Evolutionary conservation across 768 basidiomycete species (phyloP).

Genomic region (Tremella fuciformis): DNA sequence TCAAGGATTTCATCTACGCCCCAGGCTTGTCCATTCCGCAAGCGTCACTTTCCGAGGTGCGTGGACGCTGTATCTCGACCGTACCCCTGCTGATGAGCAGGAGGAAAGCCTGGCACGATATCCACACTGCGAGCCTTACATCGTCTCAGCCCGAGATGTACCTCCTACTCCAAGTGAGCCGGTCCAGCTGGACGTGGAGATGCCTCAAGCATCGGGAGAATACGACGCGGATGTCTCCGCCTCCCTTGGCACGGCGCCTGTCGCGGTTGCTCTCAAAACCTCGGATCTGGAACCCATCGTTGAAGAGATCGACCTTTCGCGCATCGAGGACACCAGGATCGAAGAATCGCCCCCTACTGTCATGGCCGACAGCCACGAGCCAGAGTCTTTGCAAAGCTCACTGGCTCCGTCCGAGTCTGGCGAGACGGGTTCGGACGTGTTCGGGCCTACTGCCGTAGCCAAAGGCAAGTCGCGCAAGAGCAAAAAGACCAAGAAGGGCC

Average conservation of each 20-base stretch:
- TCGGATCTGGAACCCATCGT: neutral
- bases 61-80: too few relatives aligned
- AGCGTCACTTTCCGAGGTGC: slow-evolving; percentile 19
- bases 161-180: neutral
- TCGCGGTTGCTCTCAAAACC: too few relatives aligned
- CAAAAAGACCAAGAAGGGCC: slow-evolving; percentile 1
- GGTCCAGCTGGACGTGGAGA: neutral
- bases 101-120: slow-evolving; percentile 32
- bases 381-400: too few relatives aligned
- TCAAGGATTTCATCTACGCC: slow-evolving; percentile 36
- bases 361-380: too few relatives aligned
- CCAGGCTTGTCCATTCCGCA: slow-evolving; percentile 16
- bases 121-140: slow-evolving; percentile 24
- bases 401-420: too few relatives aligned
- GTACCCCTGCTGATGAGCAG: slow-evolving; percentile 16
- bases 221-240: slow-evolving; percentile 45
- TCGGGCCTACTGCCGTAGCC: slow-evolving; percentile 26
- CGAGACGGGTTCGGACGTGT: slow-evolving; percentile 26
- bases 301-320: neutral
- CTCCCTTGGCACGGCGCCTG: neutral
- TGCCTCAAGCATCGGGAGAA: slow-evolving; percentile 8
- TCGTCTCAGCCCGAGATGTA: neutral
- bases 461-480: slow-evolving; percentile 12
- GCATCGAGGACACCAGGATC: neutral
- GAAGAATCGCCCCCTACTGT: too few relatives aligned